A percentile compares a stretch with the other conserved stretches of the same genome.
Evolutionary conservation across 169 alveolate species (phyloP).

Genomic region (Eimeria mitis): DNA sequence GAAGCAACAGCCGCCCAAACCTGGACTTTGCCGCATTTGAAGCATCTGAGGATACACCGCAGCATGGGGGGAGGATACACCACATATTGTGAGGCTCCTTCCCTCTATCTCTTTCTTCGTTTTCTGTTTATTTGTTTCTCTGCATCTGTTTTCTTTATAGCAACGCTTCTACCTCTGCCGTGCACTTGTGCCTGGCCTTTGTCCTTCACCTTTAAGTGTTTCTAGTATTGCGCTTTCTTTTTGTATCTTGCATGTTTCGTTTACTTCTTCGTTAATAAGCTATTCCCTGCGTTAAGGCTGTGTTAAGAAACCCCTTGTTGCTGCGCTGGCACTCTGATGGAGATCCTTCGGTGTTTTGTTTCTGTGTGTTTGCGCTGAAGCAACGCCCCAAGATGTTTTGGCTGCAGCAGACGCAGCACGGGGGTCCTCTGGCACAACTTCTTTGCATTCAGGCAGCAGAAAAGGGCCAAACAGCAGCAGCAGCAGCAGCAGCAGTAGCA

Average conservation of each 20-base stretch:
- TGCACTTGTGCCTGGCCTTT: no score
- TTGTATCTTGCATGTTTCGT: neutral
- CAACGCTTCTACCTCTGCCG: no score
- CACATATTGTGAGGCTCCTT: neutral
- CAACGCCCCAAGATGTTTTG: neutral
- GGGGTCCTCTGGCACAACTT: neutral
- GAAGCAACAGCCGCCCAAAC: neutral
- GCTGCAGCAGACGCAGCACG: slow-evolving; percentile 44
- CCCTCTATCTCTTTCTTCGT: neutral
- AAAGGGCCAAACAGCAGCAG: neutral
- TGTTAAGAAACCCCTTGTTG: neutral
- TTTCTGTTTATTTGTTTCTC: neutral
- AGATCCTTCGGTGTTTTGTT: neutral
- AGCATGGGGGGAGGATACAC: slow-evolving; percentile 42
- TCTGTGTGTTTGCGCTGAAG: neutral
- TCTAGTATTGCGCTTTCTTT: no score
- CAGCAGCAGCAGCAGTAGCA: neutral
- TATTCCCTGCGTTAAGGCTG: neutral
- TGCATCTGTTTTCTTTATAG: neutral
- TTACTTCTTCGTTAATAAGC: no score
- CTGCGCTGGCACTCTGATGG: neutral
- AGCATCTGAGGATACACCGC: slow-evolving; percentile 17
- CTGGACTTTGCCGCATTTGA: slow-evolving; percentile 12
- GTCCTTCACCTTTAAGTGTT: no score
- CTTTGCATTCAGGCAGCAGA: neutral